Evolutionary conservation across 2,329 filamentous ascomycete species (phyloP), one percentile per base, ranked within the genome.

Genomic region (Ambrosiella cleistominuta): DNA sequence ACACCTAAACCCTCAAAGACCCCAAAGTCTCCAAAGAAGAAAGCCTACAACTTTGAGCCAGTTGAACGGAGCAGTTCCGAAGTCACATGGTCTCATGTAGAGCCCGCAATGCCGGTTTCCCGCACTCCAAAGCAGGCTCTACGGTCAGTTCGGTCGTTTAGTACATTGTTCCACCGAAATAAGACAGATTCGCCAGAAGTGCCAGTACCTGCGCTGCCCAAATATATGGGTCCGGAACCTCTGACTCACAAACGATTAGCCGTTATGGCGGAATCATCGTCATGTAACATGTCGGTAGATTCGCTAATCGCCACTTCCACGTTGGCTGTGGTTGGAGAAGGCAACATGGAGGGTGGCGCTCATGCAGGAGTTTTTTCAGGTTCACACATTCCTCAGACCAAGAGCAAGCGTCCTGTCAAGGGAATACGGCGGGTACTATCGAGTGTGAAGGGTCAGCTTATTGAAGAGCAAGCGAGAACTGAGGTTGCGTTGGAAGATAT

Each of bases 121-220:
- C 59, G 51, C 13, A 55, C 51, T 12, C 59, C 56, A 12, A 58
- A 42, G 15, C 37, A 55, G 9, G 59, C 51, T 15, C 38, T 60
- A 12, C 59, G 59, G 27, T 58, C 51, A 37, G 59, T 58, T 9
- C 44, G 56, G 5, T 60, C 59, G 38, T 37, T 60, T 38, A 55
- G 56, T 37, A 55, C 59, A 35, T 53, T 58, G 38, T 58, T 60
- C 37, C 56, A 60, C 38, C 59, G 59, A n/a, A 51, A 57, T 19
- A 52, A 53, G n/a, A 36, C 36, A 7, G 13, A 51, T 15, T 60
- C 56, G 6, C 27, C 38, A 27, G n/a, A 55, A 7, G 45, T 7
- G 12, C 15, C 47, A 39, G 39, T 53, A 17, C 59, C 56, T 17
- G 37, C 59, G 13, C 37, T 55, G 17, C 56, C 36, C 39, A 55